Evolutionary conservation across 768 basidiomycete genomes (phyloP), one percentile per base, ranked within the genome.

Genomic region (Kwoniella dejecticola): DNA sequence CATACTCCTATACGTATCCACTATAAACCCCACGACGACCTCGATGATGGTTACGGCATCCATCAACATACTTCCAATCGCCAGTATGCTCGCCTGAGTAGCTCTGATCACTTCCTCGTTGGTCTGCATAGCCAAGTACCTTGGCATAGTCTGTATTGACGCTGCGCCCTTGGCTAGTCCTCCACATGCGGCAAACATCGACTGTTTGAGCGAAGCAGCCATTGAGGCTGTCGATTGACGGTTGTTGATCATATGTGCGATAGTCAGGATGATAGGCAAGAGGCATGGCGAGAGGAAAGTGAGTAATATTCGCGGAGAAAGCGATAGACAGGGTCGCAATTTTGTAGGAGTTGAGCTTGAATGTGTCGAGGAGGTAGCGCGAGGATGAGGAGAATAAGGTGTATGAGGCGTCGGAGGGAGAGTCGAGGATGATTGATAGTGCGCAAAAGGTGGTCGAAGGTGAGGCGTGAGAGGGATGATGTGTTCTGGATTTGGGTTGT

Each of bases 211-310:
- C 66, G 82, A 86, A 33, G 82, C 81, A 3, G 90, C 84, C 1
- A 87, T 83, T 68, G 83, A 82, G 71, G 89, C 83, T 3, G 91
- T 85, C 12, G 88, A 84, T 21, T 82, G 82, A 4, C 88, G 83
- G 24, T 91, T 90, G 11, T 89, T 76, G 62, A 87, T 84, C 38
- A 96, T 84, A 56, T 90, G 85, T 73, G 92, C 91, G 31, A 88
- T 88, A 77, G 94, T 85, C 74, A 97, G 89, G 66, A 92, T 77
- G 60, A 97, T 85, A 24, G 92, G 94, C 41, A 95, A 81, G 27
- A 96, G 87, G 30, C 91, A 91, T 67, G 91, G 92, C 8, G 92
- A 90, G 38, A 97, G 88, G 88, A 91, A 90, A 74, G 89, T 84
- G 12, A 95, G 85, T 23, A 91, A 91, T 29, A 95, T 84, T 46